phyloP scores from a whole-genome alignment of 1,139 yeast species.

The Pichia cactophila region DNA sequence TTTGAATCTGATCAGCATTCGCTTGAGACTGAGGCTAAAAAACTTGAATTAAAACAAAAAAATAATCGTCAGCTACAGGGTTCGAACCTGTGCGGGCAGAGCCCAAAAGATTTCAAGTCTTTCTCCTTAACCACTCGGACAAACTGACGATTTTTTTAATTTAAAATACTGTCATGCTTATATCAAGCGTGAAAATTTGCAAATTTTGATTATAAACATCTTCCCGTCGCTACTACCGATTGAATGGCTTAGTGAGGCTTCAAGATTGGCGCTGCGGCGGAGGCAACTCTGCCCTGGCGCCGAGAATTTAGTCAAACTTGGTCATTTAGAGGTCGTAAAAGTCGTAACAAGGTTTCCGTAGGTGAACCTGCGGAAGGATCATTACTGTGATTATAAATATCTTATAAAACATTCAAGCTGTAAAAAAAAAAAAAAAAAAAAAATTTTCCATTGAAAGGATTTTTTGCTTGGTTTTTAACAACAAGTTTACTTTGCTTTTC shows the following conservation, averaged over 20 bases:
- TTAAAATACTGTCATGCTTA: neutral
- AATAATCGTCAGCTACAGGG: conserved; percentile 28
- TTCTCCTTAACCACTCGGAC: conserved; percentile 34
- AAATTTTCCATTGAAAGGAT: no score
- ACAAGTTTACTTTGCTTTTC: no score
- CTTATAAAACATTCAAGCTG: no score
- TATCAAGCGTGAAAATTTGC: no score
- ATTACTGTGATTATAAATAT: neutral
- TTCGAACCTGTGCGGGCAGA: conserved; percentile 33
- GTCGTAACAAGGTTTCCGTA: neutral
- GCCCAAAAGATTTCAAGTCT: conserved; percentile 33
- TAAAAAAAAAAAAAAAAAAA: no score
- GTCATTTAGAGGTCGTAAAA: neutral
- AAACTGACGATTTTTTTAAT: conserved; percentile 20
- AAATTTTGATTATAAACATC: no score
- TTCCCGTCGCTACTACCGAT: neutral
- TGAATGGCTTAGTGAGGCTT: neutral
- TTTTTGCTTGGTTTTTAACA: no score
- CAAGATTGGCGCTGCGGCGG: neutral
- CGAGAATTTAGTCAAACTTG: neutral
- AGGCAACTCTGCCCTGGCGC: neutral
- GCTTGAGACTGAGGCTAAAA: no score
- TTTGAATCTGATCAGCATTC: no score
- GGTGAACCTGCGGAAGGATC: neutral
- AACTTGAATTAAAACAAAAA: no score